These are phyloP conservation scores for Rhodotorula sp. DNA, from an alignment of 1,284 basidiomycete genomes.

Conservation along the genomic window DNA sequence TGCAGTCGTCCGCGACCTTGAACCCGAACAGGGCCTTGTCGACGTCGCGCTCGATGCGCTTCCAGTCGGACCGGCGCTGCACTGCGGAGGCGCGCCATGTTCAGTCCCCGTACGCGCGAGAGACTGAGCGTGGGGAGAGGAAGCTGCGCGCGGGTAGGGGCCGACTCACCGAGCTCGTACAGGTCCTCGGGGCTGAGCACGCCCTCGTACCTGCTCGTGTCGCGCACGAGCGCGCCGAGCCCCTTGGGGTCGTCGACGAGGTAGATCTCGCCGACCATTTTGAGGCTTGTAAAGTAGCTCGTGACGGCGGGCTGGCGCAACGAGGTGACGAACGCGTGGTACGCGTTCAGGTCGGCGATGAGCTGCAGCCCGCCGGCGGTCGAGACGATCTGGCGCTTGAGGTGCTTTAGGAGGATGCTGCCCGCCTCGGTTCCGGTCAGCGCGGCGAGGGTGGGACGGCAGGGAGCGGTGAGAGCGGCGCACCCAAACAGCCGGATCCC, in stretches of 20 bases:
- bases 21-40: constrained; percentile 64
- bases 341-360: constrained; percentile 92
- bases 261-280: constrained; percentile 94
- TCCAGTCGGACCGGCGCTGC: constrained; percentile 82
- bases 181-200: constrained; percentile 85
- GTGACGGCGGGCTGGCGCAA: constrained; percentile 69
- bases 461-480: constrained; percentile 44
- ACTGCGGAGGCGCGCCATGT: constrained; percentile 13
- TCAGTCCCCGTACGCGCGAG: not conserved
- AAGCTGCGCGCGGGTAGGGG: too few relatives aligned
- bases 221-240: constrained; percentile 88
- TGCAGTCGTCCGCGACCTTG: constrained; percentile 44
- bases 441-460: not conserved
- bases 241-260: constrained; percentile 71
- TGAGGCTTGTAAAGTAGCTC: constrained; percentile 86
- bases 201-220: constrained; percentile 90
- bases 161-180: constrained; percentile 66
- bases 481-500: constrained; percentile 88
- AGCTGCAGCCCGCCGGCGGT: constrained; percentile 91
- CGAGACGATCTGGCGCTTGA: constrained; percentile 95
- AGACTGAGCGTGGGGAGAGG: not conserved
- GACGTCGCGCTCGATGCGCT: constrained; percentile 91
- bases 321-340: constrained; percentile 81
- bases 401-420: constrained; percentile 92
- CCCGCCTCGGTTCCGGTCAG: not conserved